phyloP scores from a whole-genome alignment of 805 yeast species.

The Hanseniaspora lindneri region DNA sequence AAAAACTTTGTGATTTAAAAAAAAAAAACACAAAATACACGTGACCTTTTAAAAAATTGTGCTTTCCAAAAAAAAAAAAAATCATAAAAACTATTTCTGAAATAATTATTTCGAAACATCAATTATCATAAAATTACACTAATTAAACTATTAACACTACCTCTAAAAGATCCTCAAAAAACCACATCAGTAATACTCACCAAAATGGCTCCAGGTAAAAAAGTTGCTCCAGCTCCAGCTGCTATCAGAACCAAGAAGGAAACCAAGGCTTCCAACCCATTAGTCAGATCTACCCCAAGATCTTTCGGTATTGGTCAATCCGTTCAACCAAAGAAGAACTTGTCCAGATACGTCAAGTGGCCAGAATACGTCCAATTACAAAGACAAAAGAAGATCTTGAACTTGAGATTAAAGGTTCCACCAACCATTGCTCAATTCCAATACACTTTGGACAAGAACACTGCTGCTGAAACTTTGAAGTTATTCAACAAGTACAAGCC shows the following conservation, averaged over 20 bases:
- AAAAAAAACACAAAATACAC: too few relatives aligned
- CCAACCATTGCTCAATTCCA: slow-evolving; percentile 97
- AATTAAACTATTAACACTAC: too few relatives aligned
- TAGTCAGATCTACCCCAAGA: slow-evolving; percentile 80
- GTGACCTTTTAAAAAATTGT: too few relatives aligned
- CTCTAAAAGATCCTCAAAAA: too few relatives aligned
- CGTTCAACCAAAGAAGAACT: slow-evolving; percentile 89
- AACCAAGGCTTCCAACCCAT: slow-evolving; percentile 61
- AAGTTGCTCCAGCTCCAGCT: slow-evolving; percentile 98
- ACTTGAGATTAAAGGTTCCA: slow-evolving; percentile 95
- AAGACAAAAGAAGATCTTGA: slow-evolving; percentile 95
- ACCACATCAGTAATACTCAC: neutral
- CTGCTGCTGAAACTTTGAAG: slow-evolving; percentile 94
- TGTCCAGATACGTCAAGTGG: slow-evolving; percentile 97
- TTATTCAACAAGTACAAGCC: slow-evolving; percentile 98
- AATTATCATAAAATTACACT: too few relatives aligned
- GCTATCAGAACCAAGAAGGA: slow-evolving; percentile 56
- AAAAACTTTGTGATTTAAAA: too few relatives aligned
- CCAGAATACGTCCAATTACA: slow-evolving; percentile 96
- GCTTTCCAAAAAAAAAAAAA: too few relatives aligned
- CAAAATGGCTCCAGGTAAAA: slow-evolving; percentile 47
- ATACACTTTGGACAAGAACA: slow-evolving; percentile 93
- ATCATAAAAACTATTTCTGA: too few relatives aligned
- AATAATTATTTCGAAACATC: too few relatives aligned
- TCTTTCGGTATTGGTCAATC: slow-evolving; percentile 95